These are phyloP conservation scores for Suhomyces canberraensis DNA, from an alignment of 805 yeast genomes.

Conservation along the genomic window DNA sequence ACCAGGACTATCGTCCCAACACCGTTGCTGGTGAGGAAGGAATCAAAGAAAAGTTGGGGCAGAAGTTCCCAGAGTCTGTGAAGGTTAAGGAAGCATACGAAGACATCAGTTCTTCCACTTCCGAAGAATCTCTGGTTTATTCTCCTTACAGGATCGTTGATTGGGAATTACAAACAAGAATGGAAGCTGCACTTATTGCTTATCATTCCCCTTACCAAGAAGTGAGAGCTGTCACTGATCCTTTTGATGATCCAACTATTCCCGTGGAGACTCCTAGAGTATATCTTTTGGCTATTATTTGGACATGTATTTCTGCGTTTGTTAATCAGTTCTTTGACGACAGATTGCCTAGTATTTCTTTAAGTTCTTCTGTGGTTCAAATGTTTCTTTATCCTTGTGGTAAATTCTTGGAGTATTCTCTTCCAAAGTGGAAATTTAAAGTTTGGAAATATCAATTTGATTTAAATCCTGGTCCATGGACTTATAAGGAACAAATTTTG, in stretches of 20 bases:
- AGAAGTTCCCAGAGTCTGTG: neutral
- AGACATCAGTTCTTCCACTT: constrained; percentile 14
- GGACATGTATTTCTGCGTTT: constrained; percentile 15
- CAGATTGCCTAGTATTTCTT: constrained; percentile 14
- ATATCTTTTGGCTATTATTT: constrained; percentile 16
- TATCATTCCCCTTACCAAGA: constrained; percentile 31
- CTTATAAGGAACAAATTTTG: constrained; percentile 7
- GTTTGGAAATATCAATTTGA: constrained; percentile 18
- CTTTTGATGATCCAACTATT: constrained; percentile 21
- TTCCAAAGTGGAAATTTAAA: constrained; percentile 15
- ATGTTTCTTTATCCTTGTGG: constrained; percentile 19
- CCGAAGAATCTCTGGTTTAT: neutral
- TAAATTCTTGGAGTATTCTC: constrained; percentile 6
- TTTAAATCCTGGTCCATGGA: constrained; percentile 31
- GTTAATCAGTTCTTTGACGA: constrained; percentile 16
- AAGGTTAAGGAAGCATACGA: constrained; percentile 15
- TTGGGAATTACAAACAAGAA: constrained; percentile 16
- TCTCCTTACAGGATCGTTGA: constrained; percentile 5
- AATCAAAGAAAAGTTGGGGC: neutral
- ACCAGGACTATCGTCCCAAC: neutral
- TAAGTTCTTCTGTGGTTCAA: constrained; percentile 13
- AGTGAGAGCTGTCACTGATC: constrained; percentile 30
- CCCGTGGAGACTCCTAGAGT: constrained; percentile 37
- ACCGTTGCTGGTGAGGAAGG: neutral
- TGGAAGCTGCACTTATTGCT: constrained; percentile 18